A percentile compares a stretch with the other conserved stretches of the same genome.
Evolutionary conservation across 805 yeast species (phyloP).

Genomic region (Candida glaebosa): DNA sequence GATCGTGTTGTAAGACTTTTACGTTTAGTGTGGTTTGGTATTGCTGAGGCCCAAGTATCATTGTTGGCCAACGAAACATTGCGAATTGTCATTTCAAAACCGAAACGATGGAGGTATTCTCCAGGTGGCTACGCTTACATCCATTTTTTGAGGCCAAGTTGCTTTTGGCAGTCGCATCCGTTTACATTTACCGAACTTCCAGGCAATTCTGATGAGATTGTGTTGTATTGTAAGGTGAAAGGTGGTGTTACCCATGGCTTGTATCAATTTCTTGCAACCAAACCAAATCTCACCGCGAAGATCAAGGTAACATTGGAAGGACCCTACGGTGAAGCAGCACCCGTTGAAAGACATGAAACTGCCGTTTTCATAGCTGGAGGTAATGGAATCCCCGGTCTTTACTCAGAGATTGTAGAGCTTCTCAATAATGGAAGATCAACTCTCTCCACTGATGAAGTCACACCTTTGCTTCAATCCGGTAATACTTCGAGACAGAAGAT

Average conservation of each 20-base stretch:
- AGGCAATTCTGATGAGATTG: constrained; percentile 36
- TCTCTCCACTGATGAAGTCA: too few species aligned
- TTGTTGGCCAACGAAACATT: constrained; percentile 34
- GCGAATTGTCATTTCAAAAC: constrained; percentile 45
- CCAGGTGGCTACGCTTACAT: constrained; percentile 39
- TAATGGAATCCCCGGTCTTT: constrained; percentile 41
- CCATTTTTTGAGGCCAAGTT: constrained; percentile 34
- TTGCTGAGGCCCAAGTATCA: constrained; percentile 30
- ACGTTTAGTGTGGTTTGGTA: constrained; percentile 30
- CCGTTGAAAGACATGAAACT: constrained; percentile 29
- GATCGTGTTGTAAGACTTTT: constrained; percentile 31
- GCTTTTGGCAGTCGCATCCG: constrained; percentile 47
- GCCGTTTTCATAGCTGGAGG: constrained; percentile 34
- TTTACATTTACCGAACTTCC: constrained; percentile 31
- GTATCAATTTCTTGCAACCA: constrained; percentile 18
- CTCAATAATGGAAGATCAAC: constrained; percentile 19
- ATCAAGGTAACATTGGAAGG: constrained; percentile 37
- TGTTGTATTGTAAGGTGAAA: constrained; percentile 48
- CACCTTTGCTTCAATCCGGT: too few species aligned
- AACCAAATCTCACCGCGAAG: constrained; percentile 21
- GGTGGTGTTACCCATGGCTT: constrained; percentile 48
- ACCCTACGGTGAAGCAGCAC: constrained; percentile 33
- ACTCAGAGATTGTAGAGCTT: constrained; percentile 26
- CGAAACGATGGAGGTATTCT: constrained; percentile 41
- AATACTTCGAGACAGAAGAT: constrained; percentile 11